Evolutionary conservation across 2,329 filamentous ascomycete genomes (phyloP).

Genomic region (Salinomyces thailandicus): DNA sequence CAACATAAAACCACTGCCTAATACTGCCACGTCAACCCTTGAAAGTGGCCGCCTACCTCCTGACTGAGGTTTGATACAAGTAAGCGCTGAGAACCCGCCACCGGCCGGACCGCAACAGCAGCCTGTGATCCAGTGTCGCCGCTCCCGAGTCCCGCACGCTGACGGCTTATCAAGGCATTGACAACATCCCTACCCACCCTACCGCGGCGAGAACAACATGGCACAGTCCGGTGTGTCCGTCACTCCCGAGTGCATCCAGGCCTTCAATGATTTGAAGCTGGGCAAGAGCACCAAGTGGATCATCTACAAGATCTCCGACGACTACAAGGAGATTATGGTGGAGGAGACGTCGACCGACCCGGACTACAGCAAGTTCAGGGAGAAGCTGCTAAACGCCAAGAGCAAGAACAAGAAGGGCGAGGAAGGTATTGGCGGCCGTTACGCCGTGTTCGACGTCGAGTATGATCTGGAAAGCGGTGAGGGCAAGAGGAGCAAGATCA

Average conservation of each 20-base stretch:
- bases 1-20: neutral
- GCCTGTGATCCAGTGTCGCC: neutral
- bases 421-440: constrained; percentile 56
- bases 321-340: constrained; percentile 72
- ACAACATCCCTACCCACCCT: constrained; percentile 2
- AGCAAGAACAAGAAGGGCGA: constrained; percentile 57
- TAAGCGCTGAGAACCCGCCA: neutral
- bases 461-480: constrained; percentile 63
- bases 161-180: neutral
- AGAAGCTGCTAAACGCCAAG: constrained; percentile 64
- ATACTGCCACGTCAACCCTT: neutral
- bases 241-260: constrained; percentile 55
- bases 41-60: neutral
- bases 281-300: constrained; percentile 70
- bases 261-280: constrained; percentile 76
- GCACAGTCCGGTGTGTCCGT: constrained; percentile 53
- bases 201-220: constrained; percentile 5
- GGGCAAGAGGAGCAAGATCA: constrained; percentile 64
- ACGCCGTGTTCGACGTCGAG: constrained; percentile 77
- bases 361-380: constrained; percentile 63
- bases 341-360: constrained; percentile 58
- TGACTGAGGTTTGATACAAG: neutral
- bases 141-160: neutral
- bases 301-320: constrained; percentile 77
- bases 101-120: neutral